These are phyloP conservation scores for Thraustochytrium striatum DNA, from an alignment of 352 stramenopile species.

Conservation along the genomic window DNA sequence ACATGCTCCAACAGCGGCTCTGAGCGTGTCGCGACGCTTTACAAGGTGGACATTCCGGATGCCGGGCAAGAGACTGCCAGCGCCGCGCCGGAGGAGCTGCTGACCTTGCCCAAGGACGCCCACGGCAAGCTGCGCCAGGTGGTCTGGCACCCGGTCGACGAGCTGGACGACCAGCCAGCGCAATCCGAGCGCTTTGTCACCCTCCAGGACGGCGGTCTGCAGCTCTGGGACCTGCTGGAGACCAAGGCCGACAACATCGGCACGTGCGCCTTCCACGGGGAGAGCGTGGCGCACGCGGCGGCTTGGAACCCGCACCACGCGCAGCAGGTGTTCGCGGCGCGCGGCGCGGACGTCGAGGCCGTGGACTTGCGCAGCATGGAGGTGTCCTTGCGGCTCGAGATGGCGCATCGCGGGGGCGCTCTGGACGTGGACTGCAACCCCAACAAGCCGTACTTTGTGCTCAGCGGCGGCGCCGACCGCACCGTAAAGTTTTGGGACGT, in stretches of 20 bases:
- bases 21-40: neutral
- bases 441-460: slow-evolving; percentile 88
- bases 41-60: neutral
- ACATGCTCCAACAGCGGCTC: neutral
- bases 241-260: slow-evolving; percentile 25
- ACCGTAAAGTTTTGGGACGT: slow-evolving; percentile 97
- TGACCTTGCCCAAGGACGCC: neutral
- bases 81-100: neutral
- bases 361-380: slow-evolving; percentile 36
- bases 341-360: neutral
- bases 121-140: neutral
- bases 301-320: slow-evolving; percentile 28
- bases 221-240: slow-evolving; percentile 11
- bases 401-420: slow-evolving; percentile 52
- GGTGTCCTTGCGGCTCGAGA: slow-evolving; percentile 1
- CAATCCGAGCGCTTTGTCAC: slow-evolving; percentile 7
- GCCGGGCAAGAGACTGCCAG: neutral
- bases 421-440: slow-evolving; percentile 93
- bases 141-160: slow-evolving; percentile 23
- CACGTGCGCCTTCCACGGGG: neutral
- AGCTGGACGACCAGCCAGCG: neutral
- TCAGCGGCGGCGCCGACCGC: slow-evolving; percentile 85
- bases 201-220: slow-evolving; percentile 15
- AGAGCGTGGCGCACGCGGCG: neutral
- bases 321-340: slow-evolving; percentile 10